Evolutionary conservation across 768 basidiomycete genomes (phyloP).

Genomic region (Nidula microcarpa): DNA sequence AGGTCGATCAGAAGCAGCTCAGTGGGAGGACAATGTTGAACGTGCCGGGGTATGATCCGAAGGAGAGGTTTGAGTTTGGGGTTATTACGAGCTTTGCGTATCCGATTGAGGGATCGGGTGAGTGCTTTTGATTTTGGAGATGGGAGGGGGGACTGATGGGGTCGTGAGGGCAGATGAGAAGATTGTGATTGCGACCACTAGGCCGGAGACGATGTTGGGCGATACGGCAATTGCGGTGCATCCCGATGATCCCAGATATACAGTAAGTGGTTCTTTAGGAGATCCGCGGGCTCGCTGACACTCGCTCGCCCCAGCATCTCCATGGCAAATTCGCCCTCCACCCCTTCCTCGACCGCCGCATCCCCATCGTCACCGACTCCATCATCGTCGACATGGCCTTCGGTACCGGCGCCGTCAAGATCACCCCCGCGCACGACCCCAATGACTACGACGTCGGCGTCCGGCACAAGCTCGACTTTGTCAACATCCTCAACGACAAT

Average conservation of each 20-base stretch:
- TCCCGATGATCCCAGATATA: conserved; percentile 89
- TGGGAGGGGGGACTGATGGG: not conserved
- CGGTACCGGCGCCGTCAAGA: conserved; percentile 98
- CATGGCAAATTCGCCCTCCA: conserved; percentile 90
- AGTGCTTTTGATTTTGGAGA: conserved; percentile 7
- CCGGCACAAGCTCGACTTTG: conserved; percentile 84
- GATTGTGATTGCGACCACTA: conserved; percentile 93
- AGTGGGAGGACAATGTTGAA: conserved; percentile 79
- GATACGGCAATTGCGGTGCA: conserved; percentile 98
- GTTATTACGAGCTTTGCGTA: conserved; percentile 97
- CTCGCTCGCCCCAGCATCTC: conserved; percentile 54
- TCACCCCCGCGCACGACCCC: conserved; percentile 96
- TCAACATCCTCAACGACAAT: conserved; percentile 95
- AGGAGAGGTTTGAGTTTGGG: conserved; percentile 96
- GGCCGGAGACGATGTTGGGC: conserved; percentile 98
- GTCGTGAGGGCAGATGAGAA: conserved; percentile 59
- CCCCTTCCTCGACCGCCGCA: conserved; percentile 81
- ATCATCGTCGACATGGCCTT: conserved; percentile 94
- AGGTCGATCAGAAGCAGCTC: conserved; percentile 93
- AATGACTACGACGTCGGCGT: conserved; percentile 95
- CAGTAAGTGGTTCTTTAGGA: not conserved
- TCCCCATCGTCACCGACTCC: conserved; percentile 85
- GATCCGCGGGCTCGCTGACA: not conserved
- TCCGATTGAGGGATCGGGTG: conserved; percentile 80
- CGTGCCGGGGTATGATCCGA: conserved; percentile 93